Conservation (phyloP, 805 yeast species). For the Lipomyces orientalis region DNA sequence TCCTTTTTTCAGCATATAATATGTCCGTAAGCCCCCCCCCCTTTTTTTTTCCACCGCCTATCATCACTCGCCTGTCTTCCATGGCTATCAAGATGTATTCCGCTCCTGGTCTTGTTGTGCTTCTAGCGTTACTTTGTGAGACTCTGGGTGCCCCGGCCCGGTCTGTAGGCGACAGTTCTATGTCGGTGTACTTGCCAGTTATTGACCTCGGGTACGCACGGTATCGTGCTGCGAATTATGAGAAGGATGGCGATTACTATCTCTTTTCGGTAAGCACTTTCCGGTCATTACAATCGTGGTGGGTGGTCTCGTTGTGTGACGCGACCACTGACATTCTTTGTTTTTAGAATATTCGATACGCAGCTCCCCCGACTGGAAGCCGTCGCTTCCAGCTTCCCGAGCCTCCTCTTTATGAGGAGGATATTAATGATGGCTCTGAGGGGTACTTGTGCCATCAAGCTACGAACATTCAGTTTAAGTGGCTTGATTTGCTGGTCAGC, state of each 20-base stretch:
- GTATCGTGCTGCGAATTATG: constrained; percentile 31
- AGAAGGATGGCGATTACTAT: constrained; percentile 20
- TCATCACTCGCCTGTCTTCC: background rate
- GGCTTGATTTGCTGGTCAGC: constrained; percentile 15
- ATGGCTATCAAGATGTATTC: background rate
- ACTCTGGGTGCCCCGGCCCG: background rate
- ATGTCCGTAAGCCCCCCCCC: background rate
- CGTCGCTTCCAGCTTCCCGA: constrained; percentile 32
- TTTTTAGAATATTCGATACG: constrained; percentile 34
- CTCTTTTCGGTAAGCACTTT: constrained; percentile 9
- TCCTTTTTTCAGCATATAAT: background rate
- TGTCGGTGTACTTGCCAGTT: constrained; percentile 10
- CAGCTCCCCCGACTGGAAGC: constrained; percentile 34
- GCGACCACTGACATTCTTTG: background rate
- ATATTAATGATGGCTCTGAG: constrained; percentile 25
- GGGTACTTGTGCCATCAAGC: constrained; percentile 35
- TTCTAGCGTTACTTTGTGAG: background rate
- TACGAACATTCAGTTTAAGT: constrained; percentile 14
- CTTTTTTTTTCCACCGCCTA: background rate
- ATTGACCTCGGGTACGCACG: constrained; percentile 33
- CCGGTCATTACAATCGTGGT: background rate
- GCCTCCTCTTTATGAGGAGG: constrained; percentile 25
- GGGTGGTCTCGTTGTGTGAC: background rate
- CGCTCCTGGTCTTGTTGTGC: background rate
- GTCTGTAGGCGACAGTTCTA: background rate